Base-by-base conservation (phyloP, 1,284 basidiomycete species). In the Tylopilus orsonianus region DNA sequence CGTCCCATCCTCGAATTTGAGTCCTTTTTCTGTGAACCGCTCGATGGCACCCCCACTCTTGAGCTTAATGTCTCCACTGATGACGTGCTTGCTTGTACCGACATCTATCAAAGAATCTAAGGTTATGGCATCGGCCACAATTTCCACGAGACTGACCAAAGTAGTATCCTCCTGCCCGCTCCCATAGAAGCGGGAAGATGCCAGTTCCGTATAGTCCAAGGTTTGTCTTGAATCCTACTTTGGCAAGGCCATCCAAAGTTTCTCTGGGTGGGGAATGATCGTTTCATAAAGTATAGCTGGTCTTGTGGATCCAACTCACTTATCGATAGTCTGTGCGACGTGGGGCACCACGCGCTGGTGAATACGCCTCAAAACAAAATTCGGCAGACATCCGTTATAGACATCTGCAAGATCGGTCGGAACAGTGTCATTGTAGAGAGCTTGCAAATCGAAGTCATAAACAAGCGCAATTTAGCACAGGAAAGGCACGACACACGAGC, bases 161-260 rank as follows among this genome's bases (percentile, higher is more conserved):
- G 59, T 78, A 79, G 52, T 73, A 77, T 30, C 69, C 70, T 46
- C 78, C 76, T 1, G 65, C 68, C 8, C 67, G 62, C 27, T 53
- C 55, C 6, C 62, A 58, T 0, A 70, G 55, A 24, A 72, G 66
- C 33, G 65, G 63, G 10, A 74, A 23, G 42, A 73, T 50, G 1
- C 77, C 76, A 5, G 62, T 49, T 1, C 52, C 66, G 20, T 77
- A 60, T 6, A 52, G 52, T 9, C 76, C 77, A 8, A 65, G 53
- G 53, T 71, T 72, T 0, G 68, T 61, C 52, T 70, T 70, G 67
- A 79, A 79, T 0, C 77, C 76, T 13, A 62, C 73, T 48, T 64
- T 68, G 19, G 67, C 59, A 5, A 79, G 66, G 3, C 73, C 74
- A 0, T 75, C 67, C 4, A 75, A 53, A 13, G 70, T 51, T 5